phyloP scores from a whole-genome alignment of 2,329 filamentous ascomycete genomes.

The Aspergillus sp. region DNA sequence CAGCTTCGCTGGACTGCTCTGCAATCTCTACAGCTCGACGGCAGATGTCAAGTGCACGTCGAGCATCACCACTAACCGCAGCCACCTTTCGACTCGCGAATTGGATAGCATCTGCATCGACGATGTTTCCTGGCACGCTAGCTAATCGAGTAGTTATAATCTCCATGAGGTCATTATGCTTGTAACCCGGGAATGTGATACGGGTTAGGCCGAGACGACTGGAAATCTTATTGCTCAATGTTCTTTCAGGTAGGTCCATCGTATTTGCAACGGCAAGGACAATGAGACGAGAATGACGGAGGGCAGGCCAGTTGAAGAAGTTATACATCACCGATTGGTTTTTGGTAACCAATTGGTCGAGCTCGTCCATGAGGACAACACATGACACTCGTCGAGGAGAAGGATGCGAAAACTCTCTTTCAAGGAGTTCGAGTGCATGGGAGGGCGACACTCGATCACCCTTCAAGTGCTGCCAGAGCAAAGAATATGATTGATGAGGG shows the following conservation, averaged over 20 bases:
- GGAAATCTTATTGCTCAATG: conserved; percentile 96
- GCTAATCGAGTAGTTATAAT: conserved; percentile 94
- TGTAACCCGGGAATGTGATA: conserved; percentile 96
- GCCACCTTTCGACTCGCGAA: conserved; percentile 96
- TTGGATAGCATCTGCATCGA: conserved; percentile 88
- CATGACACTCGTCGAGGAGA: conserved; percentile 88
- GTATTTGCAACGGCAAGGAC: conserved; percentile 97
- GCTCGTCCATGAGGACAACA: conserved; percentile 96
- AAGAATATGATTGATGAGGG: conserved; percentile 89
- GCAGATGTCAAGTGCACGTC: conserved; percentile 91
- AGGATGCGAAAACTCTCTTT: conserved; percentile 87
- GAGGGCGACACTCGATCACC: conserved; percentile 87
- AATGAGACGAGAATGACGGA: conserved; percentile 87
- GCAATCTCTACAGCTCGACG: conserved; percentile 91
- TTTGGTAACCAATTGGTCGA: conserved; percentile 95
- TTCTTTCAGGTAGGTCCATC: conserved; percentile 95
- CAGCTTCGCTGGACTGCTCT: conserved; percentile 61
- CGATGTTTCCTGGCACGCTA: conserved; percentile 81
- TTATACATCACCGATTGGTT: conserved; percentile 99
- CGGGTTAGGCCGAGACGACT: conserved; percentile 83
- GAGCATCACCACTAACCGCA: conserved; percentile 89
- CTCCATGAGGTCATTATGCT: conserved; percentile 92
- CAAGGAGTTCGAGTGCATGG: conserved; percentile 84
- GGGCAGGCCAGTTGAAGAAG: conserved; percentile 97
- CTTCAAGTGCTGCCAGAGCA: conserved; percentile 94